Evolutionary conservation across 108 stramenopile species (phyloP).

Genomic region (Cyclotella baltica): DNA sequence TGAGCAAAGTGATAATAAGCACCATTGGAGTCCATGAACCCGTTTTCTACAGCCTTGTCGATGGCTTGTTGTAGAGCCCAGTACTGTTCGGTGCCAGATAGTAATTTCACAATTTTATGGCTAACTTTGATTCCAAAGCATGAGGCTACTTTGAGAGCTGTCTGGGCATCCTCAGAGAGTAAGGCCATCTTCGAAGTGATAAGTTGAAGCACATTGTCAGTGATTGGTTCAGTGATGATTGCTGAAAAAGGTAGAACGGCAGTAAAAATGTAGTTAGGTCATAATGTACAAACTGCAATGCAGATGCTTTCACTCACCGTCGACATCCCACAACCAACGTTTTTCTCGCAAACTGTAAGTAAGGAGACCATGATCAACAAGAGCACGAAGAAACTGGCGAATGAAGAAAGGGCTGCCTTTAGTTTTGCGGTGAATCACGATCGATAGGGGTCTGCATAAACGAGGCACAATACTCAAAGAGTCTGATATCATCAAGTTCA

Average conservation of each 20-base stretch:
- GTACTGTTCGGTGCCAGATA: constrained; percentile 3
- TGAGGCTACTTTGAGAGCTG: constrained; percentile 22
- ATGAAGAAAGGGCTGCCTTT: constrained; percentile 55
- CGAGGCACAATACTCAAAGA: constrained; percentile 15
- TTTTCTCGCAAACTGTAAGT: constrained; percentile 39
- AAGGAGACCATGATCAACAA: constrained; percentile 29
- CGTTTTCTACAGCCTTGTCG: constrained; percentile 18
- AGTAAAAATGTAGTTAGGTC: background rate
- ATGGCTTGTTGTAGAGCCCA: constrained; percentile 6
- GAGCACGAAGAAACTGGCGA: constrained; percentile 31
- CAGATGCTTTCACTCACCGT: constrained; percentile 8
- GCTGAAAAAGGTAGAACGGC: background rate
- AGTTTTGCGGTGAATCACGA: constrained; percentile 57
- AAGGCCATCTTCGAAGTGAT: constrained; percentile 27
- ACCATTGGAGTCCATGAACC: constrained; percentile 25
- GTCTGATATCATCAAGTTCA: constrained; percentile 46
- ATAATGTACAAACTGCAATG: constrained; percentile 11
- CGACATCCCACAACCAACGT: constrained; percentile 66
- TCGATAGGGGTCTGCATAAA: constrained; percentile 26
- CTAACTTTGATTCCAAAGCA: constrained; percentile 23
- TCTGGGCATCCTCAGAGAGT: background rate
- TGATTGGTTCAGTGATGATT: background rate
- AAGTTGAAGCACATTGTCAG: constrained; percentile 26
- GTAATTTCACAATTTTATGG: background rate
- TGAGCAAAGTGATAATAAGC: constrained; percentile 45